Base-by-base conservation (phyloP, 805 yeast genomes). In the Wickerhamiella alocasiicola region DNA sequence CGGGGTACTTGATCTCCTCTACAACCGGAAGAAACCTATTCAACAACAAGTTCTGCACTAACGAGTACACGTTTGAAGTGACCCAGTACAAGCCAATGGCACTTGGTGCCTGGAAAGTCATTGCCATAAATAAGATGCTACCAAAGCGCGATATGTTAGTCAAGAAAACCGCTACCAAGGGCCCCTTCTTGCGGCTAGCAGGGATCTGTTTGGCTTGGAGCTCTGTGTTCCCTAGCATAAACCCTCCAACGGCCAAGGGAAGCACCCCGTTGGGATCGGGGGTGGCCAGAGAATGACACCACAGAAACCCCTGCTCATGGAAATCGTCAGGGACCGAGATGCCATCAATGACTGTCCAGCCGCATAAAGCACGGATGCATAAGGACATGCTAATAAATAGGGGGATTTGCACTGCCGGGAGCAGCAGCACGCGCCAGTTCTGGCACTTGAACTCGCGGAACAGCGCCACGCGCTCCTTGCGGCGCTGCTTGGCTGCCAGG, bases 41-140 rank as follows among this genome's bases (percentile, higher is more conserved):
- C 53, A 88, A 61, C 13, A 80, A 45, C 11, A 79, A 56, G 55
- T 87, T 88, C 52, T 88, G 96, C 0, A 72, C 46, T 44, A 82
- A 61, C 2, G 96, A 85, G 55, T 68, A 87, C 3, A 69, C 50
- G 55, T 84, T 87, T 0, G 95, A 84, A 34, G 88, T 75, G 23
- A 83, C 68, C 98, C 97, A 88, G 60, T 87, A 88, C n/a, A 84
- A 55, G 0, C 79, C 73, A 26, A 87, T 62, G 0, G 93, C 83
- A 21, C 78, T 65, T 0, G 97, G 94, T 0, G 94, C 93, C 52
- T 85, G 91, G 30, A 85, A 72, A 0, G 94, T 68, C 15, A 85
- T 65, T 4, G 84, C 85, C 79, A 84, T 83, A 60, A 88, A 65
- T 48, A 82, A 74, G 1, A 85, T 74, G 39, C 81, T 74, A 17